phyloP scores from a whole-genome alignment of 2,329 filamentous ascomycete species.

The Penicillium vulpinum region DNA sequence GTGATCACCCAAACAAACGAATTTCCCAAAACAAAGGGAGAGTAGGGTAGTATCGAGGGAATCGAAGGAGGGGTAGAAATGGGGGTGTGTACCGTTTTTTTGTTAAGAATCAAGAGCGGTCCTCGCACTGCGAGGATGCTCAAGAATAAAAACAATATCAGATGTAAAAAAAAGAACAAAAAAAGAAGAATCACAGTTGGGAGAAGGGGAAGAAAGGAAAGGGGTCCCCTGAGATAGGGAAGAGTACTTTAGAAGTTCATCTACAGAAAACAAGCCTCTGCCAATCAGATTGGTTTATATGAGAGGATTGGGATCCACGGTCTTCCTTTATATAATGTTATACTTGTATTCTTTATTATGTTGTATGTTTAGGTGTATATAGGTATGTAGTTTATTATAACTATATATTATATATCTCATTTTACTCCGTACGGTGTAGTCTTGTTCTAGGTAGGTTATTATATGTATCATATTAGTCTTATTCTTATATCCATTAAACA shows the following conservation, averaged over 20 bases:
- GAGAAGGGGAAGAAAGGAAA: constrained; percentile 8
- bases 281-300: constrained; percentile 15
- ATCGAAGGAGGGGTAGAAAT: constrained; percentile 7
- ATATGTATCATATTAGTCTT: background rate
- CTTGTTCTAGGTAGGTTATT: too few species aligned
- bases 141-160: constrained; percentile 6
- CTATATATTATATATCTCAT: too few species aligned
- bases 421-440: too few species aligned
- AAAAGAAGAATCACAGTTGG: background rate
- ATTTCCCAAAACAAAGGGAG: background rate
- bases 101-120: constrained; percentile 12
- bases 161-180: background rate
- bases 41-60: constrained; percentile 2
- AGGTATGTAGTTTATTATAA: too few species aligned
- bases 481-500: too few species aligned
- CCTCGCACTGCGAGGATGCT: constrained; percentile 30
- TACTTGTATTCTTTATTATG: too few species aligned
- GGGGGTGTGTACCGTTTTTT: constrained; percentile 7
- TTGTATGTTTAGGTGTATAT: too few species aligned
- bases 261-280: constrained; percentile 24
- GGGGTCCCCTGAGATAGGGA: constrained; percentile 11
- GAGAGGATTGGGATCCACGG: background rate
- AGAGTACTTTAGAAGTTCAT: constrained; percentile 12
- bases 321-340: background rate
- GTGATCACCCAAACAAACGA: background rate